These are phyloP conservation scores for Phytophthora gonapodyides DNA, from an alignment of 352 stramenopile species.

Conservation along the genomic window DNA sequence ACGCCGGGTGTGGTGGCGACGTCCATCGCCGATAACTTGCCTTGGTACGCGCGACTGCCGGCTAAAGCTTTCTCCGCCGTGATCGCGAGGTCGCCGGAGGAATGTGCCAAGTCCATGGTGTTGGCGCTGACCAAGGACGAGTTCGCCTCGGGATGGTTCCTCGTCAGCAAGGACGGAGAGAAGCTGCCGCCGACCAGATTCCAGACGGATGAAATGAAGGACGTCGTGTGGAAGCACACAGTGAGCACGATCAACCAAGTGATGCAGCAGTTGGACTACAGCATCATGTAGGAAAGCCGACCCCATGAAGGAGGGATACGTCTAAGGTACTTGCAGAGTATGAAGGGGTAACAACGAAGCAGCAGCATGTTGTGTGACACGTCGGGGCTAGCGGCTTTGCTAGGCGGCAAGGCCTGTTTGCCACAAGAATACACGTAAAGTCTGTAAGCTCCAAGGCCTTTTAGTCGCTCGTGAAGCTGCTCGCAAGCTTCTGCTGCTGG, in stretches of 20 bases:
- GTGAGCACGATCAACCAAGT: slow-evolving; percentile 17
- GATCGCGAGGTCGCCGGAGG: slow-evolving; percentile 12
- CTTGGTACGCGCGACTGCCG: slow-evolving; percentile 19
- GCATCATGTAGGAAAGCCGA: slow-evolving; percentile 1
- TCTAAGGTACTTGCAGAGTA: neutral
- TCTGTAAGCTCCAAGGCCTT: too few species aligned
- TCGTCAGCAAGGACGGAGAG: slow-evolving; percentile 20
- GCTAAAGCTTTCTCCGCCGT: slow-evolving; percentile 9
- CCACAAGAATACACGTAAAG: too few species aligned
- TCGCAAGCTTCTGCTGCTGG: slow-evolving; percentile 1
- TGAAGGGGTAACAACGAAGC: too few species aligned
- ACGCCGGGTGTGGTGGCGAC: slow-evolving; percentile 15
- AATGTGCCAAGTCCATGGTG: slow-evolving; percentile 22
- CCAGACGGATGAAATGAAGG: slow-evolving; percentile 28
- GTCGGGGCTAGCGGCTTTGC: too few species aligned
- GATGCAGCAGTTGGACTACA: slow-evolving; percentile 10
- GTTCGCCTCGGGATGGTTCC: slow-evolving; percentile 19
- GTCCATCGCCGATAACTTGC: slow-evolving; percentile 9
- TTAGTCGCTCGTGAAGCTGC: neutral
- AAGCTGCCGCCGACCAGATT: slow-evolving; percentile 19
- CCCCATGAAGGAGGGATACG: neutral
- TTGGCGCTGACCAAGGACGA: slow-evolving; percentile 18
- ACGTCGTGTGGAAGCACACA: slow-evolving; percentile 31
- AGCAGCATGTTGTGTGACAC: too few species aligned
- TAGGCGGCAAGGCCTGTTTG: too few species aligned